Conservation (phyloP, 2,329 filamentous ascomycete genomes). For the Penicillium sp. region DNA sequence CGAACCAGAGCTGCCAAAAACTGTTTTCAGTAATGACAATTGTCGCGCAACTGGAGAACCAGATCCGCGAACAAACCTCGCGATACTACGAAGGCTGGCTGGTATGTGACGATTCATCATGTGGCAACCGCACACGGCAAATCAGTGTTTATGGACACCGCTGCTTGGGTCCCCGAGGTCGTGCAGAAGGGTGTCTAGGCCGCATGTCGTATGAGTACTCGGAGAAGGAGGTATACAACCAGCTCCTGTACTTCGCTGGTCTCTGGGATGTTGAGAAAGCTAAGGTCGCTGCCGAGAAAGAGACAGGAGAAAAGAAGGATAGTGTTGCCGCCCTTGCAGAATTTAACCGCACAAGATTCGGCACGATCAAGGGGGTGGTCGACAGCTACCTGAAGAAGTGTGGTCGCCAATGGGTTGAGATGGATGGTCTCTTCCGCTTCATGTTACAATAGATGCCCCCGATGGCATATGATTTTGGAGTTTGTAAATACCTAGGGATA, state of each 20-base stretch:
- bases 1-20: constrained; percentile 60
- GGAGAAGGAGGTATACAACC: constrained; percentile 92
- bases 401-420: constrained; percentile 87
- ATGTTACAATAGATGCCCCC: constrained; percentile 47
- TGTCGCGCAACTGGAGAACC: constrained; percentile 81
- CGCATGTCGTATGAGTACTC: constrained; percentile 83
- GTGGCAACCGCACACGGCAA: constrained; percentile 81
- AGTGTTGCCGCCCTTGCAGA: constrained; percentile 71
- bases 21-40: constrained; percentile 69
- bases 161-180: constrained; percentile 82
- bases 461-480: constrained; percentile 17
- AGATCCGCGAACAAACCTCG: constrained; percentile 73
- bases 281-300: constrained; percentile 52
- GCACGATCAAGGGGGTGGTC: constrained; percentile 70
- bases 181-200: constrained; percentile 79
- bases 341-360: constrained; percentile 78
- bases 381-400: constrained; percentile 85
- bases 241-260: constrained; percentile 80
- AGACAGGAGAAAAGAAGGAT: constrained; percentile 57
- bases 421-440: constrained; percentile 77
- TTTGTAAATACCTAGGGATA: constrained; percentile 28
- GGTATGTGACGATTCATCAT: constrained; percentile 83
- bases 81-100: constrained; percentile 93
- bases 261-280: constrained; percentile 90
- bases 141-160: constrained; percentile 90